Conservation (phyloP, 352 stramenopile genomes). For the Saprolegnia parasitica region DNA sequence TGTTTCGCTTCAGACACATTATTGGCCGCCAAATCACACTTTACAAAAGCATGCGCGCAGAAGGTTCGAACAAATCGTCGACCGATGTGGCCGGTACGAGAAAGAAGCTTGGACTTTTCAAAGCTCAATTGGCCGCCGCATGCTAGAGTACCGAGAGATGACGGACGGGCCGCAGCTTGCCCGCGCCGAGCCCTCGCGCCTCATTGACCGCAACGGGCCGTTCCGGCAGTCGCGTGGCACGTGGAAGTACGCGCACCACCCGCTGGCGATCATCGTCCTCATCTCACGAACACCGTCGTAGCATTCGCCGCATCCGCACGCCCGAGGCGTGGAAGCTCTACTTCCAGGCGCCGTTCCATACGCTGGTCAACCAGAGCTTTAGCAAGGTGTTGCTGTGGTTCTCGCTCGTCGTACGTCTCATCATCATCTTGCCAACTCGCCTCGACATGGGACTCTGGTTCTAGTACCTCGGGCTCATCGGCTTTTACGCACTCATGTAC, state of each 20-base stretch:
- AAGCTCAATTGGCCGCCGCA: background rate
- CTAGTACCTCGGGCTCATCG: conserved; percentile 64
- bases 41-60: background rate
- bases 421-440: background rate
- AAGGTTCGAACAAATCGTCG: background rate
- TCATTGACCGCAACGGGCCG: conserved; percentile 9
- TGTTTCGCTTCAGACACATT: background rate
- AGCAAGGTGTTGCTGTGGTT: conserved; percentile 64
- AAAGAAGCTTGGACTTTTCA: too few species aligned
- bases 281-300: conserved; percentile 27
- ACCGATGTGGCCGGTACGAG: background rate
- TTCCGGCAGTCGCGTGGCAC: conserved; percentile 21
- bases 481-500: conserved; percentile 72
- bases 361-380: conserved; percentile 72
- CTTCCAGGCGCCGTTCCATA: conserved; percentile 78
- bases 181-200: background rate
- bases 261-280: background rate
- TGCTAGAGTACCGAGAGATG: conserved; percentile 12
- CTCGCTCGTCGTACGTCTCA: conserved; percentile 35
- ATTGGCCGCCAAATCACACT: background rate
- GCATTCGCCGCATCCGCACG: conserved; percentile 71
- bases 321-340: conserved; percentile 81
- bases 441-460: background rate
- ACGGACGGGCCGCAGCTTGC: background rate
- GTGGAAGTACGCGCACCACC: conserved; percentile 23